A percentile compares a stretch with the other conserved stretches of the same genome.
Conservation (phyloP, 2,329 filamentous ascomycete genomes). For the Aspergillus sp. region DNA sequence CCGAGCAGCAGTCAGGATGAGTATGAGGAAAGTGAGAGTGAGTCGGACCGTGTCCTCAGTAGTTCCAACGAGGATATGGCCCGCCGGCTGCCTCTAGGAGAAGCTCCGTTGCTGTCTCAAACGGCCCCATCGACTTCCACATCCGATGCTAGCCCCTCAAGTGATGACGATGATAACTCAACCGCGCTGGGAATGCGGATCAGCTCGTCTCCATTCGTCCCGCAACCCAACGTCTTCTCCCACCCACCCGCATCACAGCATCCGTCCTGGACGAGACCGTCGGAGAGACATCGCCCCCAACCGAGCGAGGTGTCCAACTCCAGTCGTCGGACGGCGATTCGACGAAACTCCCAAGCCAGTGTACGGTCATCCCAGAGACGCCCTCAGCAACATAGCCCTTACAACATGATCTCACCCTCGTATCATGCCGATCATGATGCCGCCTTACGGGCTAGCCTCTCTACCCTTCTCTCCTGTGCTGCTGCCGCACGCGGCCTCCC, state of each 20-base stretch:
- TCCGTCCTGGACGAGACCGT: slow-evolving; percentile 30
- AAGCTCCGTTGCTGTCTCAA: slow-evolving; percentile 21
- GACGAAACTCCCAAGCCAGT: slow-evolving; percentile 39
- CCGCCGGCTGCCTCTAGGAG: slow-evolving; percentile 19
- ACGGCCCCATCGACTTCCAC: slow-evolving; percentile 23
- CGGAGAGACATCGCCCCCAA: slow-evolving; percentile 52
- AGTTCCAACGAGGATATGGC: slow-evolving; percentile 61
- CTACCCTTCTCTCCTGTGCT: slow-evolving; percentile 90
- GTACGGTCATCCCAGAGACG: slow-evolving; percentile 33
- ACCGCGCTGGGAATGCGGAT: slow-evolving; percentile 73
- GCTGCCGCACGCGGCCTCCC: slow-evolving; percentile 81
- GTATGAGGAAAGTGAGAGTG: slow-evolving; percentile 89
- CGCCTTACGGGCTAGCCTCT: slow-evolving; percentile 87
- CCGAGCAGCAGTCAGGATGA: slow-evolving; percentile 81
- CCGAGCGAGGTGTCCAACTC: slow-evolving; percentile 44
- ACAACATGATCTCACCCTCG: slow-evolving; percentile 69
- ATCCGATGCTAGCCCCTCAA: slow-evolving; percentile 32
- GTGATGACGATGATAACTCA: slow-evolving; percentile 70
- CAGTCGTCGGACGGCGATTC: slow-evolving; percentile 32
- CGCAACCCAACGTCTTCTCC: slow-evolving; percentile 89
- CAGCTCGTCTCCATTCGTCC: slow-evolving; percentile 63
- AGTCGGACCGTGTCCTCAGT: slow-evolving; percentile 71
- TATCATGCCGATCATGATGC: slow-evolving; percentile 89
- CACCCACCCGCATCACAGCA: slow-evolving; percentile 67
- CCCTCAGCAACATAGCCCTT: slow-evolving; percentile 51